These are phyloP conservation scores for Pleodorina starrii DNA, from an alignment of 139 green algal genomes.

Conservation along the genomic window DNA sequence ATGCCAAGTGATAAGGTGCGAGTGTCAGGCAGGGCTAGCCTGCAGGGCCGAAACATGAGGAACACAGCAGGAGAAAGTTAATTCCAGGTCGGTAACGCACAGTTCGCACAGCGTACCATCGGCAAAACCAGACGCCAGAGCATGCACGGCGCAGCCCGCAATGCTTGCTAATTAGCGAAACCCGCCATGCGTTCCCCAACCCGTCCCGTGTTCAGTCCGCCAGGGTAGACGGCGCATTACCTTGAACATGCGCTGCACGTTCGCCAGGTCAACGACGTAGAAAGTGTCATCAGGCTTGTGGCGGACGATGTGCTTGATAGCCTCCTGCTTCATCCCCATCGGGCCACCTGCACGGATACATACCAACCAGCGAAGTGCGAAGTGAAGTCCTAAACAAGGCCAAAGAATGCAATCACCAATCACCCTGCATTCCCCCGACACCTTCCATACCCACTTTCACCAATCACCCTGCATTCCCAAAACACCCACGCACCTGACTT, in stretches of 20 bases:
- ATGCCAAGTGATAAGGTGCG: slow-evolving; percentile 19
- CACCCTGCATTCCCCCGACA: too few species aligned
- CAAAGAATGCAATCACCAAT: neutral
- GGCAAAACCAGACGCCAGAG: slow-evolving; percentile 1
- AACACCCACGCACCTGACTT: slow-evolving; percentile 54
- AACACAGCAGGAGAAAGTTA: slow-evolving; percentile 45
- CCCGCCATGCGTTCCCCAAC: slow-evolving; percentile 9
- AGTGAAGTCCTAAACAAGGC: too few species aligned
- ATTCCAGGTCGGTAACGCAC: neutral
- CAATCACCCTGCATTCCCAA: too few species aligned
- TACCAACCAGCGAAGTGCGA: too few species aligned
- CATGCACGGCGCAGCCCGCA: slow-evolving; percentile 25
- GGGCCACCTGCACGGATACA: slow-evolving; percentile 45
- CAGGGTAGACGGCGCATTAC: slow-evolving; percentile 43
- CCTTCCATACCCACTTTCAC: too few species aligned
- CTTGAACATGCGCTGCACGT: slow-evolving; percentile 82
- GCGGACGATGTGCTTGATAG: slow-evolving; percentile 45
- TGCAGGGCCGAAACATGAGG: slow-evolving; percentile 36
- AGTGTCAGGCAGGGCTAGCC: slow-evolving; percentile 49
- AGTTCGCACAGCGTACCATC: too few species aligned
- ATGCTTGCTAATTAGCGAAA: neutral
- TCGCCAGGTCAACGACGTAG: slow-evolving; percentile 93
- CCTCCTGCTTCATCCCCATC: slow-evolving; percentile 46
- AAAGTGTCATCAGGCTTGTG: slow-evolving; percentile 88
- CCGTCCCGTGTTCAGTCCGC: neutral